phyloP scores from a whole-genome alignment of 2,329 filamentous ascomycete species.

The Teratosphaeria zuluensis region DNA sequence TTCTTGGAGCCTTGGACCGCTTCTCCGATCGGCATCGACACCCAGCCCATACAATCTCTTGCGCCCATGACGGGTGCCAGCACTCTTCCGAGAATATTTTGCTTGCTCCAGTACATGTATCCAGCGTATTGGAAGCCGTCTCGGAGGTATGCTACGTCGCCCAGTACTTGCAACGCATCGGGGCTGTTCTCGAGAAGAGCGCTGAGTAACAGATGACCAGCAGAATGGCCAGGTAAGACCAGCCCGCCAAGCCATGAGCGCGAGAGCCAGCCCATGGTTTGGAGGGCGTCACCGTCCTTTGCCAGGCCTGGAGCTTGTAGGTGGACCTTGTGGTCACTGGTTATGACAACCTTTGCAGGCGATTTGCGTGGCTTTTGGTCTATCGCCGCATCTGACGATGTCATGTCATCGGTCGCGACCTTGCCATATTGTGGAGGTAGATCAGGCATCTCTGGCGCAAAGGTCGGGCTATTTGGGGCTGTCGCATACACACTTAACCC shows the following conservation, averaged over 20 bases:
- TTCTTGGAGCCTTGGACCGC: constrained; percentile 14
- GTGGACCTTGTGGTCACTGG: constrained; percentile 11
- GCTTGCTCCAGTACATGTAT: constrained; percentile 49
- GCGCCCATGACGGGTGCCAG: constrained; percentile 37
- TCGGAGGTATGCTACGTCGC: constrained; percentile 43
- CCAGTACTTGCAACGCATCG: constrained; percentile 38
- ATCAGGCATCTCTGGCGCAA: not conserved
- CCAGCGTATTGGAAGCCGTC: constrained; percentile 44
- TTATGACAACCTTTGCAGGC: constrained; percentile 8
- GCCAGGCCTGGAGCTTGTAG: constrained; percentile 3
- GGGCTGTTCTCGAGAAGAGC: constrained; percentile 47
- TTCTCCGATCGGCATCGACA: constrained; percentile 27
- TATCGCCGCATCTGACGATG: not conserved
- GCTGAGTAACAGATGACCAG: constrained; percentile 46
- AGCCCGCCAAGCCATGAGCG: constrained; percentile 47
- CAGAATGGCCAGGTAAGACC: constrained; percentile 44
- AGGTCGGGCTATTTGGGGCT: constrained; percentile 11
- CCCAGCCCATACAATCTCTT: constrained; percentile 48
- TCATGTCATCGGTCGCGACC: not conserved
- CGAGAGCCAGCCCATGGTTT: constrained; percentile 38
- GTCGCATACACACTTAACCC: constrained; percentile 11
- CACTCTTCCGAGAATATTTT: constrained; percentile 45
- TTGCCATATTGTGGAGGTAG: not conserved
- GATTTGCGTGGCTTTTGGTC: not conserved
- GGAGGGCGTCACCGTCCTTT: constrained; percentile 5